These are phyloP conservation scores for Paramecium sonneborni DNA, from an alignment of 73 alveolate genomes.

Conservation along the genomic window DNA sequence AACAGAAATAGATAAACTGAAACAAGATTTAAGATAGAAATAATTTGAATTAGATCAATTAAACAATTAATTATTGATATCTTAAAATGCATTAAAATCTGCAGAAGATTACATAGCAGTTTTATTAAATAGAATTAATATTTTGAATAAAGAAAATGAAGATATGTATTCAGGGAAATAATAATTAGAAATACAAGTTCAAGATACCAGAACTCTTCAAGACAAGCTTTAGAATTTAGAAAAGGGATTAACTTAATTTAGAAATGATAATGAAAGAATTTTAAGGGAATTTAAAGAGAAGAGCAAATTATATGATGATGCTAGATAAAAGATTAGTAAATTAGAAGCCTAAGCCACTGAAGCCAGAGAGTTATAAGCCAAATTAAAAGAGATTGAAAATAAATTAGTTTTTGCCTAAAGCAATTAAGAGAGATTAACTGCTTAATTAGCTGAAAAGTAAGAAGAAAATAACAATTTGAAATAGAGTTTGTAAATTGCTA, in stretches of 20 bases:
- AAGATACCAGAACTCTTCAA: slow-evolving; percentile 37
- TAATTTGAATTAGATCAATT: slow-evolving; percentile 15
- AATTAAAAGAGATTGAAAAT: slow-evolving; percentile 23
- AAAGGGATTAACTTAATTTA: not conserved
- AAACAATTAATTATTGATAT: slow-evolving; percentile 9
- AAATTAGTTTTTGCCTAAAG: slow-evolving; percentile 16
- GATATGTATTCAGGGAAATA: not conserved
- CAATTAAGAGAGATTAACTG: slow-evolving; percentile 1
- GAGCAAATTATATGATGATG: not conserved
- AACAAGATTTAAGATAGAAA: slow-evolving; percentile 4
- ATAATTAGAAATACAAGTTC: not conserved
- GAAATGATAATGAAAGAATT: slow-evolving; percentile 42
- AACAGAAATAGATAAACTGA: slow-evolving; percentile 12
- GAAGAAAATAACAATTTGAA: not conserved
- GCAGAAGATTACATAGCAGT: slow-evolving; percentile 13
- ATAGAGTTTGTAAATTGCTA: not conserved
- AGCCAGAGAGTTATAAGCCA: not conserved
- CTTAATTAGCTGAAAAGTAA: not conserved
- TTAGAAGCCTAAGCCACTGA: not conserved
- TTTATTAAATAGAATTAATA: slow-evolving; percentile 15
- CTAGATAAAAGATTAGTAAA: not conserved
- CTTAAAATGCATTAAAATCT: slow-evolving; percentile 18
- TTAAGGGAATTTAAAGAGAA: slow-evolving; percentile 30
- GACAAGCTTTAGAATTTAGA: not conserved
- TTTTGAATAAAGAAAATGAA: slow-evolving; percentile 17